Conservation (phyloP, 192 early-diverging fungal genomes). For the Backusella sp. region DNA sequence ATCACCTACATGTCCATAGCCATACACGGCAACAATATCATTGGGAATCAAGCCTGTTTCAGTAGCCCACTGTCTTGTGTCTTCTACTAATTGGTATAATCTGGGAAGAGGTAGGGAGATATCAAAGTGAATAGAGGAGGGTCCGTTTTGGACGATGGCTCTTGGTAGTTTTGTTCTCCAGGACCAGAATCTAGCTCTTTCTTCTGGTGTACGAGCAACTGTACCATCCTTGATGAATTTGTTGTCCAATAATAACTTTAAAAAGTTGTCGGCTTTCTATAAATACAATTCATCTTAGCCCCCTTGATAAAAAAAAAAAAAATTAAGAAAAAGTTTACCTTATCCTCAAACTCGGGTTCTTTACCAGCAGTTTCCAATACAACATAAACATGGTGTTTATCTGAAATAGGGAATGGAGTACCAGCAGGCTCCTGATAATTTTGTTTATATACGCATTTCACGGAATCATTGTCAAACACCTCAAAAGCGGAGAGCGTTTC, state of each 20-base stretch:
- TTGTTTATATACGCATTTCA: slow-evolving; percentile 73
- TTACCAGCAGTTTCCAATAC: slow-evolving; percentile 91
- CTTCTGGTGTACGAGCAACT: slow-evolving; percentile 74
- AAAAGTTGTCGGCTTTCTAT: slow-evolving; percentile 67
- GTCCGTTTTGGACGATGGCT: slow-evolving; percentile 77
- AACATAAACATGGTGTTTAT: slow-evolving; percentile 77
- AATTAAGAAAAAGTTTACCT: slow-evolving; percentile 20
- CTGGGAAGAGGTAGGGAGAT: slow-evolving; percentile 81
- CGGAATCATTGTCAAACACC: slow-evolving; percentile 84
- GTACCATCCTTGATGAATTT: slow-evolving; percentile 79
- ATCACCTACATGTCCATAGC: slow-evolving; percentile 98
- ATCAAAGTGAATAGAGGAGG: slow-evolving; percentile 93
- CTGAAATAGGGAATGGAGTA: slow-evolving; percentile 59
- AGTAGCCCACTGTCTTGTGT: slow-evolving; percentile 63
- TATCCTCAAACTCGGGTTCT: slow-evolving; percentile 88
- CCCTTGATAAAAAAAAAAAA: not conserved
- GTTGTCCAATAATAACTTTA: slow-evolving; percentile 72
- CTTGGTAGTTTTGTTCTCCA: slow-evolving; percentile 93
- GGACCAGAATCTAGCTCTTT: slow-evolving; percentile 71
- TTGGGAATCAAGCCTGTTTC: slow-evolving; percentile 51
- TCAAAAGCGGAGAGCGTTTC: slow-evolving; percentile 96
- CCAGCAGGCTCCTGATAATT: slow-evolving; percentile 47
- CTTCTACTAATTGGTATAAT: slow-evolving; percentile 80
- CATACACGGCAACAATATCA: slow-evolving; percentile 65
- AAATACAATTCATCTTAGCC: not conserved